phyloP scores from a whole-genome alignment of 2,329 filamentous ascomycete genomes.

The Coniella lustricola region DNA sequence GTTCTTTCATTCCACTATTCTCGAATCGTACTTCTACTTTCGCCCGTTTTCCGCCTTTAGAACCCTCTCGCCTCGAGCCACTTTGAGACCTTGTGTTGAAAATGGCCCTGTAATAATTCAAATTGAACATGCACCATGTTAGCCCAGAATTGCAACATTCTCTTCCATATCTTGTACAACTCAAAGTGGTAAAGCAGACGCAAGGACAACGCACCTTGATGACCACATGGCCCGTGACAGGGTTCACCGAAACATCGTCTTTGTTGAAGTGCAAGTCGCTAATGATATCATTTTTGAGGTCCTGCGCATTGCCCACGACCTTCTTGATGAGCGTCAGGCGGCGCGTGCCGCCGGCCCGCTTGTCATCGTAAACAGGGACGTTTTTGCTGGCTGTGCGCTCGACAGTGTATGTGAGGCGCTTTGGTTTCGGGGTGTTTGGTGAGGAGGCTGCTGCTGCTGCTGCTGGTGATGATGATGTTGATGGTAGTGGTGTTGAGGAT shows the following conservation, averaged over 20 bases:
- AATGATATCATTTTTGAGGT: constrained; percentile 57
- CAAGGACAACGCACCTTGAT: no score
- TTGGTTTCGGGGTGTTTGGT: constrained; percentile 20
- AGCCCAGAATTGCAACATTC: no score
- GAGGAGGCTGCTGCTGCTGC: constrained; percentile 6
- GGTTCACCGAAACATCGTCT: constrained; percentile 47
- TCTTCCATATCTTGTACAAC: no score
- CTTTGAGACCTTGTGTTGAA: constrained; percentile 11
- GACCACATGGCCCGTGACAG: constrained; percentile 64
- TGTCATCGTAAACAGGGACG: constrained; percentile 68
- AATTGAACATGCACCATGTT: no score
- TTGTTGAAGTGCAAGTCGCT: constrained; percentile 49
- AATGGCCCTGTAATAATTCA: constrained; percentile 5
- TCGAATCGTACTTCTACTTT: no score
- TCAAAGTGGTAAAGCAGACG: no score
- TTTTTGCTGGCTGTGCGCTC: constrained; percentile 63
- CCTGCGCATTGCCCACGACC: constrained; percentile 64
- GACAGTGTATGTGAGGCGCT: constrained; percentile 60
- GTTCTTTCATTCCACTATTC: neutral
- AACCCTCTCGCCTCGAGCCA: constrained; percentile 18
- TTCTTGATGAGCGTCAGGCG: constrained; percentile 71
- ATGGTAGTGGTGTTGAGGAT: constrained; percentile 13
- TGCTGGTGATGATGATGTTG: constrained; percentile 6
- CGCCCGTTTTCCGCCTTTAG: neutral
- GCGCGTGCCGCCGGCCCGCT: constrained; percentile 69